phyloP scores from a whole-genome alignment of 257 asterid genomes.

The Nicotiana attenuata region DNA sequence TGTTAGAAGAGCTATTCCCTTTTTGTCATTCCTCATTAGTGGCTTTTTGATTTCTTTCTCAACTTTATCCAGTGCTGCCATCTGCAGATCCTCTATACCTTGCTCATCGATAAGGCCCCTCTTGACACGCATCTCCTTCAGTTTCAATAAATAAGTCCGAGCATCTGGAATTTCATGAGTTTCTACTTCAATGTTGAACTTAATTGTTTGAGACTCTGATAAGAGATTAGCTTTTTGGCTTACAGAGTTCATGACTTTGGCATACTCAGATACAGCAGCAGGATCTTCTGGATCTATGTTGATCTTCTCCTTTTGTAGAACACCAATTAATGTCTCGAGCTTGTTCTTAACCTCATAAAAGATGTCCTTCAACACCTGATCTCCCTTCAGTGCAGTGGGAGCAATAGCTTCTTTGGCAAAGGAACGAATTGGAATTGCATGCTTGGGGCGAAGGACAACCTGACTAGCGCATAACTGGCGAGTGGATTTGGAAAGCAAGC shows the following conservation, averaged over 20 bases:
- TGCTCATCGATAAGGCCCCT: slow-evolving; percentile 69
- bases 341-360: slow-evolving; percentile 88
- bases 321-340: slow-evolving; percentile 74
- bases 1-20: slow-evolving; percentile 74
- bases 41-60: slow-evolving; percentile 86
- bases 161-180: slow-evolving; percentile 89
- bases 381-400: slow-evolving; percentile 64
- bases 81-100: slow-evolving; percentile 86
- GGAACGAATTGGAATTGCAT: slow-evolving; percentile 53
- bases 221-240: slow-evolving; percentile 81
- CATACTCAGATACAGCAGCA: slow-evolving; percentile 82
- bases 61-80: slow-evolving; percentile 80
- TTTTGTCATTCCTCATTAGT: slow-evolving; percentile 80
- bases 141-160: slow-evolving; percentile 53
- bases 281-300: slow-evolving; percentile 84
- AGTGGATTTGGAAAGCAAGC: slow-evolving; percentile 62
- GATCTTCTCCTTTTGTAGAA: slow-evolving; percentile 80
- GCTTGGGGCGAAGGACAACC: slow-evolving; percentile 47
- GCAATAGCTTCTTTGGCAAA: slow-evolving; percentile 74
- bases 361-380: slow-evolving; percentile 88
- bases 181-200: slow-evolving; percentile 62
- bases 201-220: slow-evolving; percentile 86
- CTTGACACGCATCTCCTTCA: slow-evolving; percentile 47
- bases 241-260: slow-evolving; percentile 73
- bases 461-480: slow-evolving; percentile 53